A percentile compares a stretch with the other conserved stretches of the same genome.
Conservation (phyloP, 2,329 filamentous ascomycete species). For the Phaeophleospora eucalypticola region DNA sequence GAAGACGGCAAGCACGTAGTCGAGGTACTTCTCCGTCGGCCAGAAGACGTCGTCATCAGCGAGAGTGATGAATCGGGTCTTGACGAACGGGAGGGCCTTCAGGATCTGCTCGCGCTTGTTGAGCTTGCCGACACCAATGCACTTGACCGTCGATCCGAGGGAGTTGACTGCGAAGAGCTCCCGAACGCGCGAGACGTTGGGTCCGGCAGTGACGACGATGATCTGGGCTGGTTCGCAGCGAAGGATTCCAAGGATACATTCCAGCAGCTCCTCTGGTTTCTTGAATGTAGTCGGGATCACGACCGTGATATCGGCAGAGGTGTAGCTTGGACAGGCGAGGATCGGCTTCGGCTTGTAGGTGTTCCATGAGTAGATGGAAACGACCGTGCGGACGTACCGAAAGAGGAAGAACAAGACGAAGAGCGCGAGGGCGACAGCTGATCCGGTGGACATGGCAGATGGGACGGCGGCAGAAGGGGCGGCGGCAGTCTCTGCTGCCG, state of each 20-base stretch:
- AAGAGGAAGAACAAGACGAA: conserved; percentile 21
- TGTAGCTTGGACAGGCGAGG: conserved; percentile 24
- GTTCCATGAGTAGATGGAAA: conserved; percentile 27
- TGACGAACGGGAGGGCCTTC: conserved; percentile 26
- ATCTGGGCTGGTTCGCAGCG: conserved; percentile 23
- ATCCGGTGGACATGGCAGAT: neutral
- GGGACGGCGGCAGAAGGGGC: too few relatives aligned
- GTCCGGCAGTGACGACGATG: conserved; percentile 28
- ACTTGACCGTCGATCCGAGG: conserved; percentile 17
- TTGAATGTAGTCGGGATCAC: conserved; percentile 35
- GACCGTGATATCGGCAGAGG: conserved; percentile 28
- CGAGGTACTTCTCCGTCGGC: conserved; percentile 25
- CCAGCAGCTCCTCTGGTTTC: conserved; percentile 25
- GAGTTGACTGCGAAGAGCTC: conserved; percentile 7
- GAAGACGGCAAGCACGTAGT: conserved; percentile 36
- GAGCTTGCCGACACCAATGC: conserved; percentile 32
- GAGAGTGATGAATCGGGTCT: conserved; percentile 30
- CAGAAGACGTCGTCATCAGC: conserved; percentile 38
- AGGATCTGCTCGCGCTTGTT: conserved; percentile 36
- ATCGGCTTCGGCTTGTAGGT: conserved; percentile 28
- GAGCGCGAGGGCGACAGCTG: conserved; percentile 1
- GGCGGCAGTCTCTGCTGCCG: neutral
- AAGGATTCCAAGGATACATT: conserved; percentile 27
- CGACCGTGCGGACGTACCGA: conserved; percentile 29
- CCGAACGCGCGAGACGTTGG: conserved; percentile 22